Evolutionary conservation across 2,329 filamentous ascomycete genomes (phyloP).

Genomic region (Pseudofabraea citricarpa): DNA sequence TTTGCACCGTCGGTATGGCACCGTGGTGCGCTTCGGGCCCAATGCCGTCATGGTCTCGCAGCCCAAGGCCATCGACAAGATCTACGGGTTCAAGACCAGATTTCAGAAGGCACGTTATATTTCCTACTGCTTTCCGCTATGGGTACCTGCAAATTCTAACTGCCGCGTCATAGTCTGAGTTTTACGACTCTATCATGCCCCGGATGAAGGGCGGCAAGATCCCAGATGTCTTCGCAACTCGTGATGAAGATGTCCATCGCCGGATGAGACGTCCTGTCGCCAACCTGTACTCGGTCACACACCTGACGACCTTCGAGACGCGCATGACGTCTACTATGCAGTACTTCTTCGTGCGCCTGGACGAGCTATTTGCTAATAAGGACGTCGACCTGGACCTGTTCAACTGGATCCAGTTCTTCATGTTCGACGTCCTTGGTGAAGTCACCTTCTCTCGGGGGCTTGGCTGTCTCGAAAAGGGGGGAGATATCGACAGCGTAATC

Average conservation of each 20-base stretch:
- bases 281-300: background rate
- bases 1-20: slow-evolving; percentile 34
- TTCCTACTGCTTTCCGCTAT: background rate
- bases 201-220: background rate
- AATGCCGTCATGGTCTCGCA: slow-evolving; percentile 39
- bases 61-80: slow-evolving; percentile 29
- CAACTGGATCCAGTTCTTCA: slow-evolving; percentile 33
- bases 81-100: slow-evolving; percentile 34
- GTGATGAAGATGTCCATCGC: slow-evolving; percentile 1
- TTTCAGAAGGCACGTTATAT: slow-evolving; percentile 18
- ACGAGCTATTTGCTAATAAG: background rate
- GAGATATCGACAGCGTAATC: slow-evolving; percentile 30
- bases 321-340: background rate
- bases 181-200: slow-evolving; percentile 22
- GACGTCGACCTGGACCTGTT: slow-evolving; percentile 39
- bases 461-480: slow-evolving; percentile 27
- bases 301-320: background rate
- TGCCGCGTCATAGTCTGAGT: background rate
- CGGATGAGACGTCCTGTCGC: background rate
- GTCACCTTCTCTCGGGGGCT: slow-evolving; percentile 26
- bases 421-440: slow-evolving; percentile 30
- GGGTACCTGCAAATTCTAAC: background rate
- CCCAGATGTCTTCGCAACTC: slow-evolving; percentile 1
- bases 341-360: background rate
- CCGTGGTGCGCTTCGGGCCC: slow-evolving; percentile 39